Conservation (phyloP, 1,139 yeast genomes). For the Saccharomyces hybrid region DNA sequence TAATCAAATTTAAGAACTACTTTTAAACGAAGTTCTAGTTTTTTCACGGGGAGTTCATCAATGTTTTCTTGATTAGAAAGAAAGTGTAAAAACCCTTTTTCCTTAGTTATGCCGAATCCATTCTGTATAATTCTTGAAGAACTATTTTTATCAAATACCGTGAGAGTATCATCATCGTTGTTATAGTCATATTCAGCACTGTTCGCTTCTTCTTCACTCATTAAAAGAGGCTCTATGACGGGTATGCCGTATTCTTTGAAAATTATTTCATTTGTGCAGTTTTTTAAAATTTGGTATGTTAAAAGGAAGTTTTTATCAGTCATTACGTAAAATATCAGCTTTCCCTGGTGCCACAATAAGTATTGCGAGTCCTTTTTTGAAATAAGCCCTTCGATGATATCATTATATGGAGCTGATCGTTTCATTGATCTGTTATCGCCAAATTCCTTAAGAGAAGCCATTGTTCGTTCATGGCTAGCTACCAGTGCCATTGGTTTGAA, state of each 20-base stretch:
- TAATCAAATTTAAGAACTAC: conserved; percentile 41
- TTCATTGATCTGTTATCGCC: conserved; percentile 33
- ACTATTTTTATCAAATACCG: conserved; percentile 34
- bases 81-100: conserved; percentile 29
- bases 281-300: conserved; percentile 26
- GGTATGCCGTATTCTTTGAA: conserved; percentile 30
- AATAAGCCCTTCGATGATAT: conserved; percentile 19
- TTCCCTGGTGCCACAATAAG: conserved; percentile 17
- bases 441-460: conserved; percentile 33
- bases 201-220: conserved; percentile 7
- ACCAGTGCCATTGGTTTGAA: conserved; percentile 36
- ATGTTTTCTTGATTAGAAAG: conserved; percentile 14
- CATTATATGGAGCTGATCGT: conserved; percentile 14
- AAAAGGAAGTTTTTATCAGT: conserved; percentile 26
- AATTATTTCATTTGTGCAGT: conserved; percentile 16
- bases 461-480: conserved; percentile 37
- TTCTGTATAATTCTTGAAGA: conserved; percentile 39
- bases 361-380: conserved; percentile 12
- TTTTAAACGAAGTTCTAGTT: conserved; percentile 36
- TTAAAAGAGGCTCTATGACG: conserved; percentile 10
- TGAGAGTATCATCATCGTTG: conserved; percentile 36
- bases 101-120: conserved; percentile 37
- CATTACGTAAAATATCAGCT: conserved; percentile 23
- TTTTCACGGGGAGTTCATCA: conserved; percentile 31
- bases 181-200: conserved; percentile 22